These are phyloP conservation scores for Aspergillus fructus DNA, from an alignment of 2,329 filamentous ascomycete genomes.

Conservation along the genomic window DNA sequence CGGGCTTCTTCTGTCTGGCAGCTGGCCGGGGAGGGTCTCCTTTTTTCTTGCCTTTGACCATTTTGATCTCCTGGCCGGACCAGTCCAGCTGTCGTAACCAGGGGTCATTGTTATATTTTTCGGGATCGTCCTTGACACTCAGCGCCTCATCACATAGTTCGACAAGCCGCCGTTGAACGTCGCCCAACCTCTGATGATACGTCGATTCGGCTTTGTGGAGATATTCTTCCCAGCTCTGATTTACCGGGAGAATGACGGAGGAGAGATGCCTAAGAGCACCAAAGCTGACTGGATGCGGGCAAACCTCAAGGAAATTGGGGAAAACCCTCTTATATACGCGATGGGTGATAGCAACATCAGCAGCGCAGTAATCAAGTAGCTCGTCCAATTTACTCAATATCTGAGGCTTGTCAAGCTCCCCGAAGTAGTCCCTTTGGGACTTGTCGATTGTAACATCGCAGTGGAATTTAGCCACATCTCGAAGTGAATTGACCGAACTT, in stretches of 20 bases:
- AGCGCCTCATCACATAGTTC: slow-evolving; percentile 75
- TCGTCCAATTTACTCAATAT: slow-evolving; percentile 73
- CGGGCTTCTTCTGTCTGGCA: slow-evolving; percentile 85
- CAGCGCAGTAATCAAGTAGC: slow-evolving; percentile 89
- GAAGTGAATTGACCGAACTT: slow-evolving; percentile 91
- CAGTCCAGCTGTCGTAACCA: slow-evolving; percentile 95
- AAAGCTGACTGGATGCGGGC: slow-evolving; percentile 96
- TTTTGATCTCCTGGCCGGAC: slow-evolving; percentile 87
- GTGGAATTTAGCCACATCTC: slow-evolving; percentile 96
- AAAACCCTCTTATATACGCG: slow-evolving; percentile 93
- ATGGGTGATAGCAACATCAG: slow-evolving; percentile 90
- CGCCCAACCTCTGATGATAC: slow-evolving; percentile 73
- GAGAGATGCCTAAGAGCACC: slow-evolving; percentile 90
- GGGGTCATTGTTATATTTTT: slow-evolving; percentile 74
- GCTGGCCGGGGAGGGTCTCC: slow-evolving; percentile 73
- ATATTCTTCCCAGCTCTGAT: slow-evolving; percentile 85
- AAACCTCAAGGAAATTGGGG: slow-evolving; percentile 81
- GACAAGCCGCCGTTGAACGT: slow-evolving; percentile 73
- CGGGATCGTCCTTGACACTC: slow-evolving; percentile 66
- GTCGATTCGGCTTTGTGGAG: slow-evolving; percentile 79
- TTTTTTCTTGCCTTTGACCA: slow-evolving; percentile 90
- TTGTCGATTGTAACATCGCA: slow-evolving; percentile 92
- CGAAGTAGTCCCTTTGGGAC: slow-evolving; percentile 79
- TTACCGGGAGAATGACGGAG: slow-evolving; percentile 85
- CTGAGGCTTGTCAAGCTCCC: slow-evolving; percentile 71